Percentiles rank a stretch among this genome's conserved stretches.
phyloP scores from a whole-genome alignment of 371 early-diverging fungal genomes.

The Mucor velutinosus region DNA sequence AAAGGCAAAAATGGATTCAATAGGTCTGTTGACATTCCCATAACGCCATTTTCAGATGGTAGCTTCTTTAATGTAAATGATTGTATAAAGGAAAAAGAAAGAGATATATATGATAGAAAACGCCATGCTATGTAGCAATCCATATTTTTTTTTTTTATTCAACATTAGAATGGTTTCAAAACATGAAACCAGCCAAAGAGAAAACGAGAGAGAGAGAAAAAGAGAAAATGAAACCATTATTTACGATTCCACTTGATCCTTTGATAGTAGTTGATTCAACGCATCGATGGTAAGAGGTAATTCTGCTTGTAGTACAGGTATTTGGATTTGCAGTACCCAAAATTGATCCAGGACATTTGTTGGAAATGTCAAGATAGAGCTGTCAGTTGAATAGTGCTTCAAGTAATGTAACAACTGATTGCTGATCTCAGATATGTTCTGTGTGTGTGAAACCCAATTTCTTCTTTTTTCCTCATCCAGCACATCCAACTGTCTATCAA shows the following conservation, averaged over 20 bases:
- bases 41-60: neutral
- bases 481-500: slow-evolving; percentile 17
- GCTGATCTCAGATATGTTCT: neutral
- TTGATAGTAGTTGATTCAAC: neutral
- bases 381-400: neutral
- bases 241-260: neutral
- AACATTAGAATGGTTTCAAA: neutral
- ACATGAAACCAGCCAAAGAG: neutral
- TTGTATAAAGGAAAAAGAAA: neutral
- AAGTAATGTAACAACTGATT: neutral
- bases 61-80: neutral
- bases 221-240: neutral
- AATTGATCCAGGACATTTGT: slow-evolving; percentile 10
- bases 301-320: slow-evolving; percentile 13
- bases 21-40: neutral
- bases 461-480: slow-evolving; percentile 4
- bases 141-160: too few species aligned
- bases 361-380: neutral
- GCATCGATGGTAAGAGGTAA: neutral
- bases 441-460: slow-evolving; percentile 2
- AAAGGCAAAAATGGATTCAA: slow-evolving; percentile 5
- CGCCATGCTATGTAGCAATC: too few species aligned
- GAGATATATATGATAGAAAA: too few species aligned
- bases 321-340: slow-evolving; percentile 13
- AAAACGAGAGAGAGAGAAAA: neutral